Percentiles rank a stretch among this genome's conserved stretches.
These are phyloP conservation scores for Nemania abortiva DNA, from an alignment of 2,329 filamentous ascomycete genomes.

Conservation along the genomic window DNA sequence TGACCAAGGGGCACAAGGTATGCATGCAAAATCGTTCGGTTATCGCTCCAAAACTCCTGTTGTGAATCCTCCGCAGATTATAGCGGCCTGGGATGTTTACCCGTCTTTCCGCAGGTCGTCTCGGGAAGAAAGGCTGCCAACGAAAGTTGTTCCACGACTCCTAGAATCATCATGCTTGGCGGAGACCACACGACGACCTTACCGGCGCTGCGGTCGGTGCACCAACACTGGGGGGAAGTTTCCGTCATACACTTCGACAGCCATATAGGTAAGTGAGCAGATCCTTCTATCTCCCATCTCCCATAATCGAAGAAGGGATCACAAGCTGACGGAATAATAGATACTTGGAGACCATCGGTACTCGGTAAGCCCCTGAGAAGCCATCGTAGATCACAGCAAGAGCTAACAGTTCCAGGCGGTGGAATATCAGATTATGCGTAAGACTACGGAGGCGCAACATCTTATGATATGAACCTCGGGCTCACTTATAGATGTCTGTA, in stretches of 20 bases:
- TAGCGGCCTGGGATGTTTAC: not conserved
- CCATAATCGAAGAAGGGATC: not conserved
- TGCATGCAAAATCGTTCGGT: slow-evolving; percentile 19
- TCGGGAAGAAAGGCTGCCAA: slow-evolving; percentile 56
- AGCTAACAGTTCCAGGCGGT: slow-evolving; percentile 55
- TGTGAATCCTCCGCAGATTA: not conserved
- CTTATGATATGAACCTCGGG: slow-evolving; percentile 27
- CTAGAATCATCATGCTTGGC: slow-evolving; percentile 71
- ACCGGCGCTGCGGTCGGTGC: slow-evolving; percentile 70
- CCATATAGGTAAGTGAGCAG: slow-evolving; percentile 64
- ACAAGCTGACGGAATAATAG: slow-evolving; percentile 49
- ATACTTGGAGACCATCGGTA: slow-evolving; percentile 78
- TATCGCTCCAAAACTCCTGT: too few species aligned
- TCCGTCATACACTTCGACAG: slow-evolving; percentile 75
- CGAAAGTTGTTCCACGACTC: slow-evolving; percentile 56
- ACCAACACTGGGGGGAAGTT: slow-evolving; percentile 68
- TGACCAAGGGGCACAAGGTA: slow-evolving; percentile 74
- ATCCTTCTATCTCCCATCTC: not conserved
- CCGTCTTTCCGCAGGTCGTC: slow-evolving; percentile 43
- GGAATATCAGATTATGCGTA: slow-evolving; percentile 71
- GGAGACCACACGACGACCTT: slow-evolving; percentile 75
- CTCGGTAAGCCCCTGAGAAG: slow-evolving; percentile 55
- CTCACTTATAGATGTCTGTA: not conserved
- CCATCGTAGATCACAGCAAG: not conserved
- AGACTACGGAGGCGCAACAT: slow-evolving; percentile 39